Conservation (phyloP, 2,329 filamentous ascomycete genomes). For the Triangularia setosa region DNA sequence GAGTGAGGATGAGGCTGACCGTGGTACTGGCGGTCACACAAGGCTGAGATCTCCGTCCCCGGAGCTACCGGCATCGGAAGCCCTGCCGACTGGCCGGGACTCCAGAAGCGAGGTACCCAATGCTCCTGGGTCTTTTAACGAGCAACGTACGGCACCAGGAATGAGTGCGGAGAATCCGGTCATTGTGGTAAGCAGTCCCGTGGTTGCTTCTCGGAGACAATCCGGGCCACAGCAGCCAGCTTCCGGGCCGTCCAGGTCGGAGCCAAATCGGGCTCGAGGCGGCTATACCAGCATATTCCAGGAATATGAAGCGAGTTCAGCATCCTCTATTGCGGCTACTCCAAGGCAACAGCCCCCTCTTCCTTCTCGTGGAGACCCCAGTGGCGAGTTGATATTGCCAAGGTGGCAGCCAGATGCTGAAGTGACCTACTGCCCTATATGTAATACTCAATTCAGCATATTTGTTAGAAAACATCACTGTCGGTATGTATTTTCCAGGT, state of each 20-base stretch:
- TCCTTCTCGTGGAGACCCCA: background rate
- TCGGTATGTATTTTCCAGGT: conserved; percentile 46
- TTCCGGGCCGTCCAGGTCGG: background rate
- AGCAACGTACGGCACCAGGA: background rate
- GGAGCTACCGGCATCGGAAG: background rate
- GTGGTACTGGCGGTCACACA: background rate
- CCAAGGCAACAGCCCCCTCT: background rate
- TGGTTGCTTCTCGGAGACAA: background rate
- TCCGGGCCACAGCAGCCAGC: background rate
- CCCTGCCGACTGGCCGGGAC: background rate
- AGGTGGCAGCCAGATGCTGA: conserved; percentile 87
- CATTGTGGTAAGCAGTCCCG: conserved; percentile 4
- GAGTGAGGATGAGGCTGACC: conserved; percentile 5
- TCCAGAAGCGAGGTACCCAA: background rate
- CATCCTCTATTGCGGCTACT: background rate
- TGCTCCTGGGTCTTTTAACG: no score
- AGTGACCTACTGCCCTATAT: conserved; percentile 81
- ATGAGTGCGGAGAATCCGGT: conserved; percentile 7
- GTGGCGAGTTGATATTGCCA: conserved; percentile 55
- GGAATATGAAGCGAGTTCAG: background rate
- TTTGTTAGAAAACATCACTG: conserved; percentile 92
- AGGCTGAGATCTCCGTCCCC: conserved; percentile 6
- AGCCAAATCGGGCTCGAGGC: background rate
- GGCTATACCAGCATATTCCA: background rate
- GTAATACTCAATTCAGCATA: conserved; percentile 72